A percentile compares a stretch with the other conserved stretches of the same genome.
These are phyloP conservation scores for Nepenthes alata DNA, from an alignment of 179 eudicot genomes.

Conservation along the genomic window DNA sequence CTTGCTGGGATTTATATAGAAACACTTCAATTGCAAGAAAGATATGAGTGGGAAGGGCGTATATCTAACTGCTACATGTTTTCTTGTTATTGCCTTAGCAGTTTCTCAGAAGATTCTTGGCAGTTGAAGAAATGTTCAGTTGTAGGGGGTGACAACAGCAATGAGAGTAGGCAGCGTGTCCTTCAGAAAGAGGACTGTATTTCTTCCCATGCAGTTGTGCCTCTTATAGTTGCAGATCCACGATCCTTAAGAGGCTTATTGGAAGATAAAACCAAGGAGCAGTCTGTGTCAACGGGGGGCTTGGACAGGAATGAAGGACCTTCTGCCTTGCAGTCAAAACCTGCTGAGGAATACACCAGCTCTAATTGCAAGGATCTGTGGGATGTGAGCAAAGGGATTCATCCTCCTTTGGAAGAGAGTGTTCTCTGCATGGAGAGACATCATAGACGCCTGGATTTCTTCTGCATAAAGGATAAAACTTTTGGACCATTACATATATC, in stretches of 20 bases:
- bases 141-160: slow-evolving; percentile 17
- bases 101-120: slow-evolving; percentile 19
- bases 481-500: slow-evolving; percentile 12
- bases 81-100: slow-evolving; percentile 18
- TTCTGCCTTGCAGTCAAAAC: slow-evolving; percentile 17
- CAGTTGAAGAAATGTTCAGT: slow-evolving; percentile 18
- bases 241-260: slow-evolving; percentile 26
- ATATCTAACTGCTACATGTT: too few relatives aligned
- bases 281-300: slow-evolving; percentile 2
- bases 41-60: too few relatives aligned
- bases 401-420: slow-evolving; percentile 65
- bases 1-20: too few relatives aligned
- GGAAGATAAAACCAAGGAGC: slow-evolving; percentile 13
- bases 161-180: slow-evolving; percentile 14
- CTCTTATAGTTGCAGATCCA: slow-evolving; percentile 56
- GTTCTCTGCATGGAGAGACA: slow-evolving; percentile 52
- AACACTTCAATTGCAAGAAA: too few relatives aligned
- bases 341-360: slow-evolving; percentile 15
- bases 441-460: slow-evolving; percentile 33
- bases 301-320: slow-evolving; percentile 11
- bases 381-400: slow-evolving; percentile 48
- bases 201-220: slow-evolving; percentile 24
- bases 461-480: slow-evolving; percentile 31
- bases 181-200: slow-evolving; percentile 32
- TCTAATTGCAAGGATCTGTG: slow-evolving; percentile 42